Evolutionary conservation across 139 green algal genomes (phyloP).

Genomic region (Micromonas pusilla): DNA sequence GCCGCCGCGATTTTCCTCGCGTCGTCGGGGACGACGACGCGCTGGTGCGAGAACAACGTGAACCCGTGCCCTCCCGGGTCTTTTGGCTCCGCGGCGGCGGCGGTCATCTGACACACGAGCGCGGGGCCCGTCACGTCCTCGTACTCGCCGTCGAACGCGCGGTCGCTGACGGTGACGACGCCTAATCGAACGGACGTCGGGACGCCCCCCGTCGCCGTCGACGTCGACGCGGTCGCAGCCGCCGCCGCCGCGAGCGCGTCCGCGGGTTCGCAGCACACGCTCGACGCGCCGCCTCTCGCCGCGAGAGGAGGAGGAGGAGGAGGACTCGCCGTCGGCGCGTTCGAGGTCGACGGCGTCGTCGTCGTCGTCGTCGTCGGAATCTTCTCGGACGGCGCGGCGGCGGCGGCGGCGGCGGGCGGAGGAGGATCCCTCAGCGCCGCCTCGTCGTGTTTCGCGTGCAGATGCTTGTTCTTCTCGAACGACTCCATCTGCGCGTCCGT

Average conservation of each 20-base stretch:
- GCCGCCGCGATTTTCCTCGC: background rate
- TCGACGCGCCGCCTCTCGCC: background rate
- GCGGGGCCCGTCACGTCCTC: background rate
- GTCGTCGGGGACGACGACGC: slow-evolving; percentile 19
- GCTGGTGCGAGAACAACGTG: background rate
- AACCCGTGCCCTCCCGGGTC: background rate
- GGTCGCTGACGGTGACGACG: slow-evolving; percentile 18
- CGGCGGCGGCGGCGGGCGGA: too few relatives aligned
- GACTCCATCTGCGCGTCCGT: slow-evolving; percentile 15
- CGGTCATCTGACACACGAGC: background rate
- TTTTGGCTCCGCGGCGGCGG: background rate
- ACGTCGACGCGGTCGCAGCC: background rate
- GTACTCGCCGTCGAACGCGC: slow-evolving; percentile 11
- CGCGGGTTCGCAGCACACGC: slow-evolving; percentile 7
- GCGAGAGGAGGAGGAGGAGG: too few relatives aligned
- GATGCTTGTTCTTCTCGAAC: background rate
- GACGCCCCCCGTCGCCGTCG: background rate
- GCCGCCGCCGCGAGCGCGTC: background rate
- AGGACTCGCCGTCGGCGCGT: too few relatives aligned
- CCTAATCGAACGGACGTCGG: background rate
- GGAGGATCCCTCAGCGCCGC: background rate
- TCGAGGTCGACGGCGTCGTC: too few relatives aligned
- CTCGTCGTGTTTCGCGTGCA: slow-evolving; percentile 20
- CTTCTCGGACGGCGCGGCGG: background rate
- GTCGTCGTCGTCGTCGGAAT: too few relatives aligned